These are phyloP conservation scores for Pythium volutum DNA, from an alignment of 352 stramenopile genomes.

Conservation along the genomic window DNA sequence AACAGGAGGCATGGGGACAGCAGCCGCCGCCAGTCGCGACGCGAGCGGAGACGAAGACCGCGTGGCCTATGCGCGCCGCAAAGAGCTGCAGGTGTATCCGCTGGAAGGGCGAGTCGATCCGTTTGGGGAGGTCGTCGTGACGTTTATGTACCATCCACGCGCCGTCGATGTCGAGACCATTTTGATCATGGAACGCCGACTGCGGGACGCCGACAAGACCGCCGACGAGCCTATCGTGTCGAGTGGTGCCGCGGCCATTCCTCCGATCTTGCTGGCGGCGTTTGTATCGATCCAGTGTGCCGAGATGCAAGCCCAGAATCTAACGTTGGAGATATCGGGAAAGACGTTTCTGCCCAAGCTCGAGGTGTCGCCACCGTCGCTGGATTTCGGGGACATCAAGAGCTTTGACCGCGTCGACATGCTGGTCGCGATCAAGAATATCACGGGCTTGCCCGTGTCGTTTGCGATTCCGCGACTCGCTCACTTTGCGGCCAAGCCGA, in stretches of 20 bases:
- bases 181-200: slow-evolving; percentile 25
- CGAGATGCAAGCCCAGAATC: slow-evolving; percentile 61
- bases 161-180: slow-evolving; percentile 35
- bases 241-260: not conserved
- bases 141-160: slow-evolving; percentile 51
- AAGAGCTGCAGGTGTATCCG: slow-evolving; percentile 63
- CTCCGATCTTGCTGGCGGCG: slow-evolving; percentile 39
- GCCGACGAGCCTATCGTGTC: not conserved
- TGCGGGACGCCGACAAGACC: slow-evolving; percentile 1
- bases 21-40: not conserved
- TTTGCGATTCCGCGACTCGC: slow-evolving; percentile 68
- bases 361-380: slow-evolving; percentile 33
- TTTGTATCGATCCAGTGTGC: slow-evolving; percentile 76
- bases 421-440: slow-evolving; percentile 81
- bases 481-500: slow-evolving; percentile 76
- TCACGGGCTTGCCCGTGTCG: slow-evolving; percentile 54
- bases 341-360: slow-evolving; percentile 56
- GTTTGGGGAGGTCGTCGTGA: slow-evolving; percentile 40
- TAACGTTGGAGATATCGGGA: slow-evolving; percentile 73
- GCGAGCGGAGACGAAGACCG: slow-evolving; percentile 44
- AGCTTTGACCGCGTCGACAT: slow-evolving; percentile 80
- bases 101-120: slow-evolving; percentile 59
- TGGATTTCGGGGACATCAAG: slow-evolving; percentile 87
- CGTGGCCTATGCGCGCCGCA: slow-evolving; percentile 60
- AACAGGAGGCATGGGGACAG: not conserved